Evolutionary conservation across 2,329 filamentous ascomycete genomes (phyloP), one percentile per base, ranked within the genome.

Genomic region (Reticulascus tulasneorum): DNA sequence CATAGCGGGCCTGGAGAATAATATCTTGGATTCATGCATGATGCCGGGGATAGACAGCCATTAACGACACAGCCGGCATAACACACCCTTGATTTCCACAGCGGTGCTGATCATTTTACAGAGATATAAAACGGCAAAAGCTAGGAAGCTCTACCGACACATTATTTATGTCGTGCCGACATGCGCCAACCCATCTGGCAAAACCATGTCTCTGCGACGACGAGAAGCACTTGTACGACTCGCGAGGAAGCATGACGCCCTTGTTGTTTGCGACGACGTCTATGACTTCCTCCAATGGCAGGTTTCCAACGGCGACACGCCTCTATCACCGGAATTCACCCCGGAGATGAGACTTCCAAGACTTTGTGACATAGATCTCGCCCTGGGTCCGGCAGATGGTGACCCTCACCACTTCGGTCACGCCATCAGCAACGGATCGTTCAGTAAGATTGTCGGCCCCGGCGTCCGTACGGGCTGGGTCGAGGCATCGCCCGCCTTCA

Each of bases 271-370:
- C 31, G 91, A 97, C 62, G 93, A 98, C 58, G 89, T 97, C 9
- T 98, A 98, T 56, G 91, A 97, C 58, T 84, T 91, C 47, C 70
- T 97, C 6, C 85, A 90, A 55, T 96, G 89, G 87, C 74, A 77
- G 3, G 23, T 42, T 13, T 17, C 45, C 7, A 38, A 29, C 17
- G 42, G 33, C 7, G 35, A 19, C 18, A 28, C 33, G 3, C 13
- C 23, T 5, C 24, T 42, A 4, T n/a, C 52, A 16, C 33, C 52
- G 52, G 23, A 58, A 60, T 23, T 66, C 57, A 46, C 48, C 23
- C 37, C 42, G 24, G 18, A 50, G 34, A 52, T 84, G 28, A 75
- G 81, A 10, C 77, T 89, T 8, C 87, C 88, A 4, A 78, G 88
- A 1, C 67, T 95, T 2, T 79, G 86, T 13, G 89, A 95, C 54